Evolutionary conservation across 2,329 filamentous ascomycete species (phyloP), one percentile per base, ranked within the genome.

Genomic region (Cladorrhinum sp.): DNA sequence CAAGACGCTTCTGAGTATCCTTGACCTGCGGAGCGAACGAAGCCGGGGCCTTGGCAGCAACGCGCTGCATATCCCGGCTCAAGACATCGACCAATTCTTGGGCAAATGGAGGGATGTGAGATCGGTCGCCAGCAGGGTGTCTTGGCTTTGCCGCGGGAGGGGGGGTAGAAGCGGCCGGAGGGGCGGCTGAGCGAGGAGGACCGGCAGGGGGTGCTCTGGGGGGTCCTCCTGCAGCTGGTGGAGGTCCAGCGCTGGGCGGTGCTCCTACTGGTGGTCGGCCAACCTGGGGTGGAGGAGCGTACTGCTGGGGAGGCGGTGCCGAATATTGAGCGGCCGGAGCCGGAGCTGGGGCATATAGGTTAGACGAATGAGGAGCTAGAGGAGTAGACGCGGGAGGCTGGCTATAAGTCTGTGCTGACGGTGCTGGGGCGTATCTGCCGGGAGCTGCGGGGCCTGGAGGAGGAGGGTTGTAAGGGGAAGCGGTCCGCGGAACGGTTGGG

Each of bases 1-100:
- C 91, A 62, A 99, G 82, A 26, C 95, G 87, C 77, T 96, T 96
- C 73, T 96, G 91, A 1, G 93, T 95, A 73, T 98, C 95, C 69
- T 92, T 90, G 20, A 99, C 92, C 73, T 98, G 93, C 14, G 87
- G 83, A 65, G 91, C 88, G 77, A 95, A 97, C 16, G 88, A 87
- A n/a, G 88, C 80, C 18, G 95, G 95, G 0, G 95, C 95, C 67
- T 91, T 89, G 30, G 87, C 79, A 62, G 93, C 93, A 59, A 99
- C 90, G 33, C 92, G 90, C 69, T 94, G 88, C 86, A 98, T 92
- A 68, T 98, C 94, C 30, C 84, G 83, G 58, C 80, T 88, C 53
- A 99, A 82, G 39, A 96, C 85, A 57, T 96, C 90, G 58, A 90
- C 92, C 67, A 99, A 82, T 55, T 86, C 87, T 72, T 89, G 87